phyloP scores from a whole-genome alignment of 129 eudicot species.

The Flaveria linearis region DNA sequence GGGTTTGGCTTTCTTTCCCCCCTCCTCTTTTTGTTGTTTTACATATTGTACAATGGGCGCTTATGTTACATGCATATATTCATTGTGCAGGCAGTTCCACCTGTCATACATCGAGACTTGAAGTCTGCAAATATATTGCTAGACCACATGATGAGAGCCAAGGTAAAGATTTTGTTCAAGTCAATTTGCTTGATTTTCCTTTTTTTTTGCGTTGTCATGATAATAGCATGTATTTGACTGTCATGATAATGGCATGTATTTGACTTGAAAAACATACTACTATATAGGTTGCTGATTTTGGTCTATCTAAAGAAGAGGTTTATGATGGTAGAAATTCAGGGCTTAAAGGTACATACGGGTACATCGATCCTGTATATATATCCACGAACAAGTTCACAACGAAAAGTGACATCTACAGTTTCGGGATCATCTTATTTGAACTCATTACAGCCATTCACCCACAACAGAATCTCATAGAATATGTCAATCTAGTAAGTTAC shows the following conservation, averaged over 20 bases:
- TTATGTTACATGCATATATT: slow-evolving; percentile 18
- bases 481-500: slow-evolving; percentile 80
- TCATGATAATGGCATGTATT: not conserved
- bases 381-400: slow-evolving; percentile 76
- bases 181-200: not conserved
- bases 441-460: slow-evolving; percentile 98
- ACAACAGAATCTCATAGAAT: slow-evolving; percentile 95
- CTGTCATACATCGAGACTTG: slow-evolving; percentile 93
- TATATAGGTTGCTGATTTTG: slow-evolving; percentile 96
- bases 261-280: not conserved
- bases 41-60: slow-evolving; percentile 6
- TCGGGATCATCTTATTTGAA: slow-evolving; percentile 89
- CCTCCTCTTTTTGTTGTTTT: not conserved
- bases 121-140: slow-evolving; percentile 95
- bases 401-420: slow-evolving; percentile 95
- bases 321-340: slow-evolving; percentile 83
- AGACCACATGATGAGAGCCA: slow-evolving; percentile 79
- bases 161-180: slow-evolving; percentile 44
- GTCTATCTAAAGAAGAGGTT: slow-evolving; percentile 89
- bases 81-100: slow-evolving; percentile 90
- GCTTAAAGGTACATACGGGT: slow-evolving; percentile 95
- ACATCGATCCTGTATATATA: slow-evolving; percentile 91
- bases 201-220: not conserved
- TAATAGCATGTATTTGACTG: not conserved
- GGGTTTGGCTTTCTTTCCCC: slow-evolving; percentile 53